Percentiles rank a stretch among this genome's conserved stretches.
phyloP scores from a whole-genome alignment of 169 alveolate genomes.

The Theileria annulata region DNA sequence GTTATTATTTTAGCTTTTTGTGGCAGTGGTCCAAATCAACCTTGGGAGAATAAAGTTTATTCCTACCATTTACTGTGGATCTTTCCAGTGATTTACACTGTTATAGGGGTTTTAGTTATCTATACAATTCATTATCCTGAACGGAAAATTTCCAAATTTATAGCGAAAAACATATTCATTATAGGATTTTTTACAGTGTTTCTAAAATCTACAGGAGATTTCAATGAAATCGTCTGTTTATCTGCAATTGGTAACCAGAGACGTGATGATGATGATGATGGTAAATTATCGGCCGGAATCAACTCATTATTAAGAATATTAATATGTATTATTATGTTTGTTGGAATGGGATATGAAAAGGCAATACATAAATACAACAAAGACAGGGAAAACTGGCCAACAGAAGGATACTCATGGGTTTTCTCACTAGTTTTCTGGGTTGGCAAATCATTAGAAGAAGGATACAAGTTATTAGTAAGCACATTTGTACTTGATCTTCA shows the following conservation, averaged over 20 bases:
- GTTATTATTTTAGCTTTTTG: not conserved
- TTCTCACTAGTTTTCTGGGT: constrained; percentile 11
- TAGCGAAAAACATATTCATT: not conserved
- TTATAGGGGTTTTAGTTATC: not conserved
- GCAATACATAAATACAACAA: not conserved
- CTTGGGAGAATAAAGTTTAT: not conserved
- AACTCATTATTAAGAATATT: not conserved
- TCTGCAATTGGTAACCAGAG: constrained; percentile 28
- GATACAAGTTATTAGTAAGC: not conserved
- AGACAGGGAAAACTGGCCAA: constrained; percentile 34
- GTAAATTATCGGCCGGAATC: not conserved
- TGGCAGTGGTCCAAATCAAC: constrained; percentile 18
- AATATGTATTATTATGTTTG: not conserved
- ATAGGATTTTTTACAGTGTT: constrained; percentile 19
- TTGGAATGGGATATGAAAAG: constrained; percentile 18
- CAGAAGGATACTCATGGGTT: not conserved
- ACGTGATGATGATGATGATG: constrained; percentile 23
- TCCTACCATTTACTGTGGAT: constrained; percentile 16
- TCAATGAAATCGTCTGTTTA: not conserved
- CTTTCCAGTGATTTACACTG: not conserved
- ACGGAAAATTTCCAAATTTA: not conserved
- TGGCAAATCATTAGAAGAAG: not conserved
- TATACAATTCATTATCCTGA: constrained; percentile 12
- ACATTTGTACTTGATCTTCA: constrained; percentile 7
- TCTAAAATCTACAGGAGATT: not conserved